phyloP scores from a whole-genome alignment of 129 eudicot species.

The Deinandra increscens region DNA sequence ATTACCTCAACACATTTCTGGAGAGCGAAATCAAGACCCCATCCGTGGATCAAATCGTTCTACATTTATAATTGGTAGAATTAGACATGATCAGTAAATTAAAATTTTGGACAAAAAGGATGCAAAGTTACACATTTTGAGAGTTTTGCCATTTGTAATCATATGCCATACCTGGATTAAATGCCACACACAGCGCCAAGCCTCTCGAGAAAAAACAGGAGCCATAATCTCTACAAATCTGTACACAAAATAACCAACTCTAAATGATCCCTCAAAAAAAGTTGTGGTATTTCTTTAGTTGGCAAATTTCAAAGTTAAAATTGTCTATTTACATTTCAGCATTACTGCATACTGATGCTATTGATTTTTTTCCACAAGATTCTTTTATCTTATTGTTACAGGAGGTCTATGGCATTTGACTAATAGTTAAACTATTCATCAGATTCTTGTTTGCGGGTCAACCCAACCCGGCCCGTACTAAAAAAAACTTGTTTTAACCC shows the following conservation, averaged over 20 bases:
- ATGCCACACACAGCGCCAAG: slow-evolving; percentile 99
- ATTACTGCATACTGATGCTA: neutral
- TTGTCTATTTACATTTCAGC: neutral
- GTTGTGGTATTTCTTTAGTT: neutral
- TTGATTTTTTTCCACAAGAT: neutral
- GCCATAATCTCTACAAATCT: slow-evolving; percentile 99
- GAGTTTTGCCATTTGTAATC: too few species aligned
- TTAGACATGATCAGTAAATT: neutral
- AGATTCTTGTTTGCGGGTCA: neutral
- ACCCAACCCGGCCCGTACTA: neutral
- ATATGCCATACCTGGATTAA: slow-evolving; percentile 65
- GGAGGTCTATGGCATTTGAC: neutral
- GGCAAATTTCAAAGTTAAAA: neutral
- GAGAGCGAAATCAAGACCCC: slow-evolving; percentile 96
- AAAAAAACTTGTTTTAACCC: neutral
- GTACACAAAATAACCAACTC: slow-evolving; percentile 23
- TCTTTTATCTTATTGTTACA: neutral
- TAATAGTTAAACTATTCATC: neutral
- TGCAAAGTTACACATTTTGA: neutral
- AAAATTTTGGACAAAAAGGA: neutral
- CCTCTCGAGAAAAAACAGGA: slow-evolving; percentile 87
- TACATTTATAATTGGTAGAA: slow-evolving; percentile 28
- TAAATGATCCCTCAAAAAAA: neutral
- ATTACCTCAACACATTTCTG: slow-evolving; percentile 81
- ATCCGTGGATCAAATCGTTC: slow-evolving; percentile 95